Conservation (phyloP, 352 stramenopile genomes). For the Pythium rhizo-oryzae region DNA sequence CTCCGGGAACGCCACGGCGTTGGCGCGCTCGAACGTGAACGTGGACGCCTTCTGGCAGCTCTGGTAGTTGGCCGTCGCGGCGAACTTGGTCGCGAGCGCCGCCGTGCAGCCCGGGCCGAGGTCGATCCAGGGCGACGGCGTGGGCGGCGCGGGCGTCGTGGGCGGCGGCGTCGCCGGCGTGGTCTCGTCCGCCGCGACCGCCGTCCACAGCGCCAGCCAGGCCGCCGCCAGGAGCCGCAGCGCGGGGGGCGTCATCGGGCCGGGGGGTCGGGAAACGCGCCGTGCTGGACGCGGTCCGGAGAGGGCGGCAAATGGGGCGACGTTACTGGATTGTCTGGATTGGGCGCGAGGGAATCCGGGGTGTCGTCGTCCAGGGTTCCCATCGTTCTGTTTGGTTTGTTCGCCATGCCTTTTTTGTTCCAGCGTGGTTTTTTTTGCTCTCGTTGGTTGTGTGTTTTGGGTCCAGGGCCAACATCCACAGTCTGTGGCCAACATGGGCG, state of each 20-base stretch:
- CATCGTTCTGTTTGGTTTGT: neutral
- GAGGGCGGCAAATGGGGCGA: too few relatives aligned
- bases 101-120: neutral
- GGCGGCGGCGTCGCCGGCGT: neutral
- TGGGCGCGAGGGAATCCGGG: neutral
- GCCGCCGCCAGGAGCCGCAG: neutral
- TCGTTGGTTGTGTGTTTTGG: neutral
- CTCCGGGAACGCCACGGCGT: neutral
- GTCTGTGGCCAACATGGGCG: too few relatives aligned
- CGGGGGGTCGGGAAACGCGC: too few relatives aligned
- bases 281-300: constrained; percentile 1
- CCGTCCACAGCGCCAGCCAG: neutral
- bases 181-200: neutral
- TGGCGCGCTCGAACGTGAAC: constrained; percentile 9
- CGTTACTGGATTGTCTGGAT: neutral
- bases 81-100: neutral
- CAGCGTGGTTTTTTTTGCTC: neutral
- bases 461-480: neutral
- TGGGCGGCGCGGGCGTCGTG: neutral
- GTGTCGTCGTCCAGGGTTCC: too few relatives aligned
- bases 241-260: neutral
- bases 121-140: neutral
- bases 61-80: neutral
- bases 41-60: neutral
- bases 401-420: neutral